A percentile compares a stretch with the other conserved stretches of the same genome.
Conservation (phyloP, 1,139 yeast species). For the Sugiyamaella novakii region DNA sequence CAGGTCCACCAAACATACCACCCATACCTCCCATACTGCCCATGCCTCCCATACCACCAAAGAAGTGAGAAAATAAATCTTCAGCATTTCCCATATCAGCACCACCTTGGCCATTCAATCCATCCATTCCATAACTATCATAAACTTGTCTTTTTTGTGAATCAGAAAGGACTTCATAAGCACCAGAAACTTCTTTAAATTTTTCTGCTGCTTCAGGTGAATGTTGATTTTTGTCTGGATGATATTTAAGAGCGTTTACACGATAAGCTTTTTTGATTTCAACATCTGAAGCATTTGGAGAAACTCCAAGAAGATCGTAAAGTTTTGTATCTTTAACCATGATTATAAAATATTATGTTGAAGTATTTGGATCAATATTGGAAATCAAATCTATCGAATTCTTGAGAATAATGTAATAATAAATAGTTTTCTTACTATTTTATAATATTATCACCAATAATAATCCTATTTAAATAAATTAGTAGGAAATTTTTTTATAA, state of each 20-base stretch:
- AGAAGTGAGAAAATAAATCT: conserved; percentile 91
- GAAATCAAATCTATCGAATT: too few species aligned
- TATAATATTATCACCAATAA: too few species aligned
- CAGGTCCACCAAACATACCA: conserved; percentile 58
- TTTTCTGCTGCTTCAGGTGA: conserved; percentile 94
- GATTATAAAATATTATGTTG: too few species aligned
- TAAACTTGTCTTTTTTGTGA: conserved; percentile 85
- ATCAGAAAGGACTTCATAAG: conserved; percentile 83
- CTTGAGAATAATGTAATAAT: too few species aligned
- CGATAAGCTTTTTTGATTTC: conserved; percentile 96
- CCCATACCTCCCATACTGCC: conserved; percentile 45
- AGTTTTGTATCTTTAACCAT: conserved; percentile 93
- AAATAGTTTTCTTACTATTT: too few species aligned
- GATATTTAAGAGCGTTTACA: conserved; percentile 87
- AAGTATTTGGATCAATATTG: too few species aligned
- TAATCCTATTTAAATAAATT: too few species aligned
- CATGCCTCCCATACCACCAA: conserved; percentile 66
- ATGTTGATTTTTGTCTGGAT: conserved; percentile 89
- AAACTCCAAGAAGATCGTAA: conserved; percentile 77
- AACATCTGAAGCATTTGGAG: conserved; percentile 72
- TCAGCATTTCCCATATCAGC: conserved; percentile 75
- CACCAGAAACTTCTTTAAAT: conserved; percentile 84
- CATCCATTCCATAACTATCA: conserved; percentile 92
- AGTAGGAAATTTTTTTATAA: too few species aligned
- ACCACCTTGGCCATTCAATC: conserved; percentile 75